Evolutionary conservation across 768 basidiomycete species (phyloP).

Genomic region (Auricularia cornea): DNA sequence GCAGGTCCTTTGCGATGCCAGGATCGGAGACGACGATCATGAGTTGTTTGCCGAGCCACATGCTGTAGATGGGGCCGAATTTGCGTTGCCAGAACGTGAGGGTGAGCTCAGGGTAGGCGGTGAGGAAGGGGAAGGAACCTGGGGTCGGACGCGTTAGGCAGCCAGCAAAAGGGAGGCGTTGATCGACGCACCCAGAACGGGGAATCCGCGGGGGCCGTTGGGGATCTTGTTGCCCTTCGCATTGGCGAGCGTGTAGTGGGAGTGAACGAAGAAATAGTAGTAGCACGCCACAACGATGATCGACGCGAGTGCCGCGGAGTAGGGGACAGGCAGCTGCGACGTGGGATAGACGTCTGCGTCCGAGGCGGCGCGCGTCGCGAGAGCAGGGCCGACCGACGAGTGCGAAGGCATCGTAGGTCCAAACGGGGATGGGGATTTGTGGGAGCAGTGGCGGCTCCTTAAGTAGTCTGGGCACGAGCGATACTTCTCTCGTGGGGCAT

Average conservation of each 20-base stretch:
- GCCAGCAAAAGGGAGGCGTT: neutral
- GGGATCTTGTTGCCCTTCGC: neutral
- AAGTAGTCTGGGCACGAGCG: neutral
- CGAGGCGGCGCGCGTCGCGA: neutral
- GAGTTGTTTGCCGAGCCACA: conserved; percentile 41
- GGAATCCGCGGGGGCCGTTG: neutral
- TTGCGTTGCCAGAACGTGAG: conserved; percentile 35
- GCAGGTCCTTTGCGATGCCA: conserved; percentile 34
- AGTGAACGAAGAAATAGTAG: neutral
- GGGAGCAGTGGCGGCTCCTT: neutral
- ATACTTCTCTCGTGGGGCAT: neutral
- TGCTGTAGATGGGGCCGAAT: conserved; percentile 36
- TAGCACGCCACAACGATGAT: neutral
- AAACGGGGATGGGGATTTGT: neutral
- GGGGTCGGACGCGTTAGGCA: neutral
- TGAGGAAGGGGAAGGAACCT: conserved; percentile 20
- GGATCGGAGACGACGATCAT: conserved; percentile 40
- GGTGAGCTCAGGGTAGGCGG: conserved; percentile 33
- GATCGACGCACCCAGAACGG: neutral
- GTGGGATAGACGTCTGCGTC: neutral
- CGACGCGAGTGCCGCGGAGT: neutral
- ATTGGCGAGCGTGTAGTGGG: neutral
- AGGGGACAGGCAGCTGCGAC: neutral
- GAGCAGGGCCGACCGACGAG: neutral
- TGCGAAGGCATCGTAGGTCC: neutral